phyloP scores from a whole-genome alignment of 352 stramenopile species.

The Plasmopara halstedii region DNA sequence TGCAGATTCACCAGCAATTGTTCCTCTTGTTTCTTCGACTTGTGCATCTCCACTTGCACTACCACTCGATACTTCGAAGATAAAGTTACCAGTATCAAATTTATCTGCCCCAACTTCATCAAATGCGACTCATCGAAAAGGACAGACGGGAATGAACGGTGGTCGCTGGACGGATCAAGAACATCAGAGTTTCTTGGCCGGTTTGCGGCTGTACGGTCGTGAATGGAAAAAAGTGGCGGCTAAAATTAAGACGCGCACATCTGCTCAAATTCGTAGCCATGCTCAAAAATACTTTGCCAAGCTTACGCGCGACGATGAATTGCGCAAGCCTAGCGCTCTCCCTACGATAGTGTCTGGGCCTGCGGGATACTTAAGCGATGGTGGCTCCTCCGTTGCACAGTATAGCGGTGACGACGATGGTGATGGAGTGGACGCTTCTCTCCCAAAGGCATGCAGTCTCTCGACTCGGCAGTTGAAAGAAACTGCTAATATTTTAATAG shows the following conservation, averaged over 20 bases:
- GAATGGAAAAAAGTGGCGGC: constrained; percentile 96
- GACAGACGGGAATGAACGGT: constrained; percentile 68
- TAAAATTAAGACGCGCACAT: constrained; percentile 85
- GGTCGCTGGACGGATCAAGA: constrained; percentile 94
- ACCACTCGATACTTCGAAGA: constrained; percentile 14
- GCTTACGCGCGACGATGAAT: constrained; percentile 68
- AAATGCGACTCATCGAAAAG: constrained; percentile 41
- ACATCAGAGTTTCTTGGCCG: constrained; percentile 92
- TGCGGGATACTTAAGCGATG: constrained; percentile 54
- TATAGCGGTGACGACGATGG: constrained; percentile 49
- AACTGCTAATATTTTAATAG: constrained; percentile 12
- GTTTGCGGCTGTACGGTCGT: constrained; percentile 90
- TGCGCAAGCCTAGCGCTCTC: constrained; percentile 38
- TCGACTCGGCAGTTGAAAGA: constrained; percentile 14
- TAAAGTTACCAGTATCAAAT: constrained; percentile 6
- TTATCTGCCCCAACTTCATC: constrained; percentile 6
- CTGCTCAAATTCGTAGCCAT: constrained; percentile 77
- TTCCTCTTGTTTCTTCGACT: constrained; percentile 17
- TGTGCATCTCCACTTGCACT: constrained; percentile 16
- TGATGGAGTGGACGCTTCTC: constrained; percentile 17
- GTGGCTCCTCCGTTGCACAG: constrained; percentile 44
- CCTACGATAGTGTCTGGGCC: constrained; percentile 11
- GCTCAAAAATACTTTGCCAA: constrained; percentile 87
- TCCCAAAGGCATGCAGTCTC: constrained; percentile 3
- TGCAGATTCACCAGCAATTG: constrained; percentile 22